These are phyloP conservation scores for Eimeria tenella DNA, from an alignment of 169 alveolate genomes.

Conservation along the genomic window DNA sequence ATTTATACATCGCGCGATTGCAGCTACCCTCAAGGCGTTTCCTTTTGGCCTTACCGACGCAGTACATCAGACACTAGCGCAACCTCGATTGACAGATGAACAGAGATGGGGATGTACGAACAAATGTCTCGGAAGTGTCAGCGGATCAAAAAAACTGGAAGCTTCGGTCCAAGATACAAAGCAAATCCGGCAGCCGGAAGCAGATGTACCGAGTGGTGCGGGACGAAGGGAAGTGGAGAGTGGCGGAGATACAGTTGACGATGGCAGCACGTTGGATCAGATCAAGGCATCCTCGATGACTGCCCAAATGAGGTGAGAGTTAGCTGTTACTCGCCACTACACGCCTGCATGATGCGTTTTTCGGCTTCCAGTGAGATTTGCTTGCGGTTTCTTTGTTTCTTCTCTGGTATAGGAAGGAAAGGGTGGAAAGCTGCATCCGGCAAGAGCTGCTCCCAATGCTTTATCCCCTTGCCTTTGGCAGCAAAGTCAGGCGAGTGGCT, in stretches of 20 bases:
- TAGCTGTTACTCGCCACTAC: not conserved
- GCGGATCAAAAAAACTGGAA: not conserved
- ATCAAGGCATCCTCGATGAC: not conserved
- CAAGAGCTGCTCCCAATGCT: constrained; percentile 65
- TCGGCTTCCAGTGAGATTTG: not conserved
- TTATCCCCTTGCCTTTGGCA: constrained; percentile 71
- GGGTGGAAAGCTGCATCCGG: constrained; percentile 44
- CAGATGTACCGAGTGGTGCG: not conserved
- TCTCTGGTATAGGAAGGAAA: not conserved
- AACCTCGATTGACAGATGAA: not conserved
- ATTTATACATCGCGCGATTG: constrained; percentile 70
- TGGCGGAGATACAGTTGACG: constrained; percentile 11
- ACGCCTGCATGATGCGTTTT: too few relatives aligned
- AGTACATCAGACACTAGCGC: not conserved
- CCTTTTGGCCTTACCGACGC: constrained; percentile 63
- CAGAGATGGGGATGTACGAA: not conserved
- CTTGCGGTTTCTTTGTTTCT: not conserved
- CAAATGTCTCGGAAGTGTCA: not conserved
- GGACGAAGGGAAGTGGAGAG: constrained; percentile 5
- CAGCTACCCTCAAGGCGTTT: constrained; percentile 42
- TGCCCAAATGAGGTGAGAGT: not conserved
- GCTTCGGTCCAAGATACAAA: not conserved
- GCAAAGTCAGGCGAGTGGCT: constrained; percentile 34
- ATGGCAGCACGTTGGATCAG: not conserved
- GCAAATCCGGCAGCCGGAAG: not conserved